phyloP scores from a whole-genome alignment of 2,329 filamentous ascomycete genomes.

The Colletotrichum caudatum region DNA sequence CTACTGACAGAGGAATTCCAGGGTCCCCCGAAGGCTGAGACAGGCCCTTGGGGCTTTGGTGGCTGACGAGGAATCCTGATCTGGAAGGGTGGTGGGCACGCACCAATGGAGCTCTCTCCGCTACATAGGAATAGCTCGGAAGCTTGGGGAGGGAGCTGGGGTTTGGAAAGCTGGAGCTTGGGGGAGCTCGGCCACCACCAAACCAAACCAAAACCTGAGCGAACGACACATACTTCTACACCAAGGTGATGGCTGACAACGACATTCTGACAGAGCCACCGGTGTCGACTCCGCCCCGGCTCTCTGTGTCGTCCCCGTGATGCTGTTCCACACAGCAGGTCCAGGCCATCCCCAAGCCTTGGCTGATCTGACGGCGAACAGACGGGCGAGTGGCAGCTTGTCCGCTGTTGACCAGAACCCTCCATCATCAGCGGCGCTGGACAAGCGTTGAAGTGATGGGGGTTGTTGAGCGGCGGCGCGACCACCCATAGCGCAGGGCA shows the following conservation, averaged over 20 bases:
- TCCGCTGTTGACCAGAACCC: slow-evolving; percentile 7
- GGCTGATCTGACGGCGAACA: slow-evolving; percentile 26
- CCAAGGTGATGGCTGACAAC: slow-evolving; percentile 31
- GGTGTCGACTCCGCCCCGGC: slow-evolving; percentile 21
- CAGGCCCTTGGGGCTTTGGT: slow-evolving; percentile 26
- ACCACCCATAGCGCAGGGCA: slow-evolving; percentile 24
- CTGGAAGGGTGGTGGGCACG: slow-evolving; percentile 32
- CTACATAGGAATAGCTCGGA: slow-evolving; percentile 2
- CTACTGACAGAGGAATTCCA: slow-evolving; percentile 20
- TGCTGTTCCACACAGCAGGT: slow-evolving; percentile 26
- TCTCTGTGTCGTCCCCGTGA: slow-evolving; percentile 18
- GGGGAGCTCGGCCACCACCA: slow-evolving; percentile 18
- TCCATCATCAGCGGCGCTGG: slow-evolving; percentile 34
- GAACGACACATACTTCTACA: slow-evolving; percentile 4
- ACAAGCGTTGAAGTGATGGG: slow-evolving; percentile 39
- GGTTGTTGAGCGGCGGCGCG: slow-evolving; percentile 20
- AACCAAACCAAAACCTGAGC: not conserved
- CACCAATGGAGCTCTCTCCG: slow-evolving; percentile 18
- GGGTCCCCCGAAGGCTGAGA: slow-evolving; percentile 21
- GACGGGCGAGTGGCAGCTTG: slow-evolving; percentile 28
- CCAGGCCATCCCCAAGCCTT: slow-evolving; percentile 21
- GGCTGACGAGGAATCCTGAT: slow-evolving; percentile 26
- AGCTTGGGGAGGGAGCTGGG: slow-evolving; percentile 8
- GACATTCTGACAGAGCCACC: slow-evolving; percentile 24
- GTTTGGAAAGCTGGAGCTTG: slow-evolving; percentile 23